Base-by-base conservation (phyloP, 768 basidiomycete species). In the Thelephora aurantiotincta region DNA sequence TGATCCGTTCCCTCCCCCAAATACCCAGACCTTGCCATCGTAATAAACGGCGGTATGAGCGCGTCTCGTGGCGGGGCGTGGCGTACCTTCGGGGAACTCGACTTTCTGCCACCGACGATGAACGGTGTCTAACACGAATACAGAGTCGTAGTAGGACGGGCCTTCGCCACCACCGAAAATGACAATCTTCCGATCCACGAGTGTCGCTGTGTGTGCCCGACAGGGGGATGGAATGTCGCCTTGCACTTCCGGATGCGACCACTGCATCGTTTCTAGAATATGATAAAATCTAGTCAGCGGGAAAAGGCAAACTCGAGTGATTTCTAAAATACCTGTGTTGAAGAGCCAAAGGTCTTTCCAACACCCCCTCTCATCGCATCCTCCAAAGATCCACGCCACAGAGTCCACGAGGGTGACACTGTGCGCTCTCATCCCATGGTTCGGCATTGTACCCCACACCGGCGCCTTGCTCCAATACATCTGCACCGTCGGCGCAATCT, bases 1-100 rank as follows among this genome's bases (percentile, higher is more conserved):
- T 66, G 82, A 69, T 0, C 93, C 93, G 50, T 90, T 93, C 2
- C 93, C 92, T n/a, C 93, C 91, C 6, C 91, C 93, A 56, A 94
- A 96, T 3, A 96, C 64, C 68, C 85, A 88, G 0, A 97, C 72
- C 58, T 75, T 81, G 49, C 72, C 70, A 23, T 68, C 66, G 56
- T 89, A 80, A 18, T 78, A 64, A 12, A 92, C 83, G 0, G 88
- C 77, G 0, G 89, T 87, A 61, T 97, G 93, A 1, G 93, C 91
- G 22, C 93, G 78, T 7, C 93, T 78, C 2, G 82, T 78, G 7
- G 64, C 60, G 4, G 63, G 63, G 2, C 57, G 16, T 5, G 50
- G 47, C 5, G 54, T 47, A 36, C 52, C 35, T 12, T 54, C 48
- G 23, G 52, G 48, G 53, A 62, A 58, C 0, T 52, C 54, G 1